Percentiles rank a stretch among this genome's conserved stretches.
These are phyloP conservation scores for Endocarpon pusillum DNA, from an alignment of 495 filamentous ascomycete genomes.

Conservation along the genomic window DNA sequence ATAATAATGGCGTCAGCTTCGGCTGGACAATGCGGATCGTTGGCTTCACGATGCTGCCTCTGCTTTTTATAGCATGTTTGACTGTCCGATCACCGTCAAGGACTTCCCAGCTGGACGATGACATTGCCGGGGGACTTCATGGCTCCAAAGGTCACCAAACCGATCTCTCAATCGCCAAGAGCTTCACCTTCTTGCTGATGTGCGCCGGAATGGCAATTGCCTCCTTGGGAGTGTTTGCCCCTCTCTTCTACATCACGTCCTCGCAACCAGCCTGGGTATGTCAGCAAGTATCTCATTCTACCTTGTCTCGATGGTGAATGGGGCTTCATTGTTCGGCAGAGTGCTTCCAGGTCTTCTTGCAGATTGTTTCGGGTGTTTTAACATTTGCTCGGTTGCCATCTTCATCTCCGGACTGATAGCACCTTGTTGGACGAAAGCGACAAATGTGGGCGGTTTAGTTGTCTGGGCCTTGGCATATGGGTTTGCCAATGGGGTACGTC, in stretches of 20 bases:
- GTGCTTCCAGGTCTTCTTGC: constrained; percentile 38
- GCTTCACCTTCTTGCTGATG: constrained; percentile 34
- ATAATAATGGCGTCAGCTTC: constrained; percentile 23
- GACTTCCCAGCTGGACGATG: not conserved
- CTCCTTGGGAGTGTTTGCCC: constrained; percentile 31
- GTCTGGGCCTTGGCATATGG: constrained; percentile 23
- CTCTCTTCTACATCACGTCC: constrained; percentile 26
- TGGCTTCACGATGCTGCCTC: constrained; percentile 31
- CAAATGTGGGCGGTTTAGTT: constrained; percentile 18
- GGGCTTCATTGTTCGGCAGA: constrained; percentile 24
- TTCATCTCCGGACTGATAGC: constrained; percentile 34
- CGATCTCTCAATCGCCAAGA: constrained; percentile 17
- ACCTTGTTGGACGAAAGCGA: constrained; percentile 22
- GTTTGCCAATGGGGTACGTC: constrained; percentile 24
- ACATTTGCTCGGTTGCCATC: constrained; percentile 43
- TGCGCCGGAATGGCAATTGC: constrained; percentile 26
- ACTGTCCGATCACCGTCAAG: constrained; percentile 31
- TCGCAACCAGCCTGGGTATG: constrained; percentile 19
- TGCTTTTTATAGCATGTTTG: constrained; percentile 34
- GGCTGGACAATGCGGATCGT: constrained; percentile 32
- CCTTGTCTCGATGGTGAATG: constrained; percentile 31
- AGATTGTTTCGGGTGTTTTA: constrained; percentile 54
- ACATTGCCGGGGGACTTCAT: too few relatives aligned
- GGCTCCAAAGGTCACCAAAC: constrained; percentile 3
- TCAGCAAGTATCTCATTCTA: constrained; percentile 23